Evolutionary conservation across 495 filamentous ascomycete genomes (phyloP).

Genomic region (Neurospora sp.): DNA sequence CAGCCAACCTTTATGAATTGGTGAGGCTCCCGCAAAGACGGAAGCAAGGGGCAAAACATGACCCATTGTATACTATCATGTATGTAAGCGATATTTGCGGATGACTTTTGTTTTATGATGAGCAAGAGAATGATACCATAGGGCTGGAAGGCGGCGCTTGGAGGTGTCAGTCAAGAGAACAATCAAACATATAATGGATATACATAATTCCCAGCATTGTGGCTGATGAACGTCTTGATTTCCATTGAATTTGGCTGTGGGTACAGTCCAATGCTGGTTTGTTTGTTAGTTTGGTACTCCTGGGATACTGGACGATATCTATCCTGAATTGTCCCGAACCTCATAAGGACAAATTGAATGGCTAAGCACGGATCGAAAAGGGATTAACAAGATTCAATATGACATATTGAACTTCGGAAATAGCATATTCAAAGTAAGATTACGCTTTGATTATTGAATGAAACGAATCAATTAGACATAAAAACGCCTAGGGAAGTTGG

Average conservation of each 20-base stretch:
- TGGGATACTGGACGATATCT: too few species aligned
- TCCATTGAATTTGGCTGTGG: not conserved
- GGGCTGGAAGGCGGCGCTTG: not conserved
- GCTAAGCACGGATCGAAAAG: too few species aligned
- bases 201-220: not conserved
- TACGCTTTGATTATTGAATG: too few species aligned
- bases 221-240: not conserved
- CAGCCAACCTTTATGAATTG: not conserved
- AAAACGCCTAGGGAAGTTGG: too few species aligned
- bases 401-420: too few species aligned
- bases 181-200: not conserved
- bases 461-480: too few species aligned
- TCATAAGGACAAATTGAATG: too few species aligned
- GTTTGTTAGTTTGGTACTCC: too few species aligned
- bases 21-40: not conserved
- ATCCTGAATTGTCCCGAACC: too few species aligned
- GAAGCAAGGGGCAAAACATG: not conserved
- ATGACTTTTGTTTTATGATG: slow-evolving; percentile 2
- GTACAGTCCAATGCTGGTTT: too few species aligned
- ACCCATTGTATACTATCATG: slow-evolving; percentile 6
- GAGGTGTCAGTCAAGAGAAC: not conserved
- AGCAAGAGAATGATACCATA: slow-evolving; percentile 12
- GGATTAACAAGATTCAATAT: too few species aligned
- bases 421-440: too few species aligned
- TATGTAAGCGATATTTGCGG: slow-evolving; percentile 4